These are phyloP conservation scores for Pseudoturritis turrita DNA, from an alignment of 345 rosid species.

Conservation along the genomic window DNA sequence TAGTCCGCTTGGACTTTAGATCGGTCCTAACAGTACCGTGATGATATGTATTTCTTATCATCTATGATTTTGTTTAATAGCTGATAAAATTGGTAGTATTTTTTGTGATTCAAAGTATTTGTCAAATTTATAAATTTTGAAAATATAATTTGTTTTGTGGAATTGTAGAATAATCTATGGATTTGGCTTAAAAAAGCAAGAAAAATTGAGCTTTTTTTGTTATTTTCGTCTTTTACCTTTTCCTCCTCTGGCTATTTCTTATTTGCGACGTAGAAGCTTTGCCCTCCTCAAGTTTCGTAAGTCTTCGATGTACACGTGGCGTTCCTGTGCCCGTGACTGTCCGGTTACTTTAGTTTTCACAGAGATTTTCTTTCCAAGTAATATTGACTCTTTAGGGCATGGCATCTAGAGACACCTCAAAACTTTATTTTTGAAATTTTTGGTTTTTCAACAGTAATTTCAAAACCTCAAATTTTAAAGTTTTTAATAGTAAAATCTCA, in stretches of 20 bases:
- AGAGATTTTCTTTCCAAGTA: background rate
- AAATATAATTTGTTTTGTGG: background rate
- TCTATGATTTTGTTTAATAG: background rate
- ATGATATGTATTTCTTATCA: background rate
- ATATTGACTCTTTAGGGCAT: too few species aligned
- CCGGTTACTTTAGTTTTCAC: background rate
- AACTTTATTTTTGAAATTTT: too few species aligned
- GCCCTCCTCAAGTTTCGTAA: constrained; percentile 8
- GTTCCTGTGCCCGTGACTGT: background rate
- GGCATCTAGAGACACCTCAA: too few species aligned
- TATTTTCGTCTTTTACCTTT: background rate
- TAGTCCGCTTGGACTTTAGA: too few species aligned
- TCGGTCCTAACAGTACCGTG: background rate
- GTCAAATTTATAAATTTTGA: background rate
- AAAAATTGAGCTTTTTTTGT: background rate
- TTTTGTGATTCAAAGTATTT: background rate
- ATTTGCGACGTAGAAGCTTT: constrained; percentile 16
- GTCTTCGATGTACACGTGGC: constrained; percentile 4
- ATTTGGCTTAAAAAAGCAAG: background rate
- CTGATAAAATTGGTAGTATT: background rate
- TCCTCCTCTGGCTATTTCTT: background rate
- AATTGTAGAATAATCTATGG: background rate
- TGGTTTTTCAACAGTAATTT: too few species aligned
- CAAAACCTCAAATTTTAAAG: too few species aligned
- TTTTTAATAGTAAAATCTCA: too few species aligned